These are phyloP conservation scores for Penicillium cataractarum DNA, from an alignment of 495 filamentous ascomycete genomes.

Conservation along the genomic window DNA sequence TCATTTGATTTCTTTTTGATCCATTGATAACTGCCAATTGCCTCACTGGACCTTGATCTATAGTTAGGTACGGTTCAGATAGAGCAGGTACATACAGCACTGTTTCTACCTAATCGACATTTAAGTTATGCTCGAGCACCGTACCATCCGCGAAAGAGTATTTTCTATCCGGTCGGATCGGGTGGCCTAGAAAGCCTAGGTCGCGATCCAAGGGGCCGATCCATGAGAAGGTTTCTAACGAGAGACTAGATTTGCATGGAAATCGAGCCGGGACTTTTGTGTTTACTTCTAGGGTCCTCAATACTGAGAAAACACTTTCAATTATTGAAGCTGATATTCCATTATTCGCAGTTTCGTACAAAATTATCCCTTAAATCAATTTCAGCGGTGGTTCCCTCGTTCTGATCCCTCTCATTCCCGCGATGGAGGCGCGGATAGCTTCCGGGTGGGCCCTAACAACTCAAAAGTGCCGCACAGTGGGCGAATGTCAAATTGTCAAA, in stretches of 20 bases:
- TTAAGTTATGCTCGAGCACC: not conserved
- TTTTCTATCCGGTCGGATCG: not conserved
- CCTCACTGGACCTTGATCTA: not conserved
- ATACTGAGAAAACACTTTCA: not conserved
- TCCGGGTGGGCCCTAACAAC: conserved; percentile 7
- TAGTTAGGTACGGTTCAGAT: no score
- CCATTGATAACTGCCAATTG: not conserved
- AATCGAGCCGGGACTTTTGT: not conserved
- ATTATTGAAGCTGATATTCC: no score
- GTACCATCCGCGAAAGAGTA: conserved; percentile 1
- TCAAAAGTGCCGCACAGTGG: not conserved
- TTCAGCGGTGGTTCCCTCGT: not conserved
- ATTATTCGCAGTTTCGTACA: no score
- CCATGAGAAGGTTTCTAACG: not conserved
- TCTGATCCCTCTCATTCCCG: not conserved
- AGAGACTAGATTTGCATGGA: not conserved
- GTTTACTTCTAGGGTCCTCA: not conserved
- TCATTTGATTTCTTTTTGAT: not conserved
- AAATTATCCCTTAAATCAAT: no score
- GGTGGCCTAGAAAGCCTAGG: not conserved
- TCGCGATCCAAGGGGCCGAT: not conserved
- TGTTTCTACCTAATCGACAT: not conserved
- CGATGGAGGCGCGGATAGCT: conserved; percentile 5
- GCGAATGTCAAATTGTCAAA: not conserved
- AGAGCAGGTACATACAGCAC: no score